Base-by-base conservation (phyloP, 1,284 basidiomycete species). In the Rhizopogon parksii region DNA sequence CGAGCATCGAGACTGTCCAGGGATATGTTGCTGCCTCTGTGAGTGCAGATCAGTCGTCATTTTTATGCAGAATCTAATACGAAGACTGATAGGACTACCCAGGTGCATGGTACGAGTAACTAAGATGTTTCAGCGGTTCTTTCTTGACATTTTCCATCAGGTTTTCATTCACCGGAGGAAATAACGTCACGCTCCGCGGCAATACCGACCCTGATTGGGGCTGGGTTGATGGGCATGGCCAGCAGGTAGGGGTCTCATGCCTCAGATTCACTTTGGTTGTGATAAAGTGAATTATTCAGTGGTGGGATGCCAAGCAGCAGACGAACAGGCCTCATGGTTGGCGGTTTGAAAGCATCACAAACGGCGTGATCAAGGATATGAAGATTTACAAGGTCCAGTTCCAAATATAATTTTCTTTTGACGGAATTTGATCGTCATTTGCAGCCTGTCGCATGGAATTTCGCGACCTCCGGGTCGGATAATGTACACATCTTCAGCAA, bases 181-280 rank as follows among this genome's bases (percentile, higher is more conserved):
- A 61, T 30, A 83, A 82, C 49, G 77, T 83, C 43, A 83, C 79
- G 8, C 61, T 84, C 6, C 68, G 75, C 24, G 79, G 81, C 1
- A 74, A 73, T 15, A 66, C 60, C 5, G 76, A 82, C 54, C 74
- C 77, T 0, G 52, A 76, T 2, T 79, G 78, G 77, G 80, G 80
- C 11, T 83, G 80, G 80, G 72, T 83, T 0, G 76, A 83, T 53
- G 74, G 68, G 0, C 75, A 82, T 53, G 82, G 82, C 2, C 80
- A 82, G 68, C 69, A 70, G 42, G 78, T 79, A 52, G 49, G 70
- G 57, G 2, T 30, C 32, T 21, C 45, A 34, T 51, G 19, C 27
- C 12, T 19, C 42, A 45, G 1, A 19, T 12, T 49, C 8, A 14
- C 32, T 27, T 36, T n/a, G 14, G 40, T 37, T 40, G 19, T 15